A percentile compares a stretch with the other conserved stretches of the same genome.
Evolutionary conservation across 257 asterid genomes (phyloP).

Genomic region (Parsonsia alboflavescens): DNA sequence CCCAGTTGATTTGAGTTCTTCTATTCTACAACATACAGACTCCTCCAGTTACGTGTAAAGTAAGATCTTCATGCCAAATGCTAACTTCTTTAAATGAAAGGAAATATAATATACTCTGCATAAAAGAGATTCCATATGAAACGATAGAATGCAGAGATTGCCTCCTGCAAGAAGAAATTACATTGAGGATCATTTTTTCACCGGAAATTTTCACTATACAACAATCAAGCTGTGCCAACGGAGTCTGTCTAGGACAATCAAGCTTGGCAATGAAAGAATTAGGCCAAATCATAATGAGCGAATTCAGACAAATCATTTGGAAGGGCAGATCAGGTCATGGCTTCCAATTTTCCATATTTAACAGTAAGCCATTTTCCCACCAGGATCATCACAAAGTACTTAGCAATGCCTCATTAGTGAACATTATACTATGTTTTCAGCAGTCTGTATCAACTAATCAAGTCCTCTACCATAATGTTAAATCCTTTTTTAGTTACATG

Average conservation of each 20-base stretch:
- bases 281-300: not conserved
- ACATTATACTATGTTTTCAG: not conserved
- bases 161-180: slow-evolving; percentile 60
- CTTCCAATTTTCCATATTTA: not conserved
- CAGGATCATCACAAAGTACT: not conserved
- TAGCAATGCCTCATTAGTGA: not conserved
- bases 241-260: not conserved
- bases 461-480: not conserved
- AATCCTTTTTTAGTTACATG: not conserved
- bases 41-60: slow-evolving; percentile 13
- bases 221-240: not conserved
- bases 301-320: not conserved
- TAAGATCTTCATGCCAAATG: slow-evolving; percentile 22
- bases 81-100: slow-evolving; percentile 50
- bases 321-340: not conserved
- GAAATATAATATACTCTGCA: slow-evolving; percentile 79
- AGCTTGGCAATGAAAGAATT: not conserved
- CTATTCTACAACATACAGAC: not conserved
- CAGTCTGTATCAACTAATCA: not conserved
- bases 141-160: slow-evolving; percentile 67
- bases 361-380: not conserved
- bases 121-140: slow-evolving; percentile 94
- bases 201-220: not conserved
- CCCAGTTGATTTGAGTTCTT: not conserved
- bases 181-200: not conserved